Base-by-base conservation (phyloP, 2,329 filamentous ascomycete species). In the Microthyrium microscopicum region DNA sequence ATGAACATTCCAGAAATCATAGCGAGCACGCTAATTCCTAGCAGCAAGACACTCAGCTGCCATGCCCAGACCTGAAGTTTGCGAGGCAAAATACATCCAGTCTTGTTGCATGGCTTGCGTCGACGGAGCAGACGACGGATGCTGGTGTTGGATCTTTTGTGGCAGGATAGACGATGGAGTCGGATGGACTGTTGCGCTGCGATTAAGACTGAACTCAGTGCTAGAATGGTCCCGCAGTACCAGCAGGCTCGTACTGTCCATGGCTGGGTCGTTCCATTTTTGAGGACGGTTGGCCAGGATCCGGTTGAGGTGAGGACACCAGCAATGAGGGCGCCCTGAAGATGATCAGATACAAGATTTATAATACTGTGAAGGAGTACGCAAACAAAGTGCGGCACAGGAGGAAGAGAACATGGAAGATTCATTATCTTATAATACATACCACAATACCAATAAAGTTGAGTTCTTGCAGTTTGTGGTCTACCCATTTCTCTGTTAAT, bases 171-270 rank as follows among this genome's bases (percentile, higher is more conserved):
- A 2, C 58, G 53, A 41, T 60, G 57, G 4, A 61, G 45, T 4
- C 57, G 52, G 6, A 61, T 52, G 3, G 53, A 56, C 38, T 60
- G 57, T 36, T 57, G 51, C 3, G 55, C 52, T 4, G 59, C 54
- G 2, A 57, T 54, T 7, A 67, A 50, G 5, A 68, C 55, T n/a
- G 58, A 57, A 37, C 64, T 64, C 3, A 69, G 51, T 1, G 64
- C 53, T 18, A 70, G 58, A 8, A 68, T 50, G 24, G 60, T 57
- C 9, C 56, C 57, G 31, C 50, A 52, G 41, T 53, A 60, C 55
- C 55, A 60, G 15, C 50, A 51, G 8, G 56, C 53, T 8, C 56
- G 49, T 4, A 60, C 51, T 4, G 47, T 40, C 58, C 58, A 61
- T 3, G 58, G 57, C 11, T 53, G 50, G 24, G 42, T 21, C n/a